Percentiles rank a stretch among this genome's conserved stretches.
Conservation (phyloP, 2,329 filamentous ascomycete genomes). For the Lanzia echinophila region DNA sequence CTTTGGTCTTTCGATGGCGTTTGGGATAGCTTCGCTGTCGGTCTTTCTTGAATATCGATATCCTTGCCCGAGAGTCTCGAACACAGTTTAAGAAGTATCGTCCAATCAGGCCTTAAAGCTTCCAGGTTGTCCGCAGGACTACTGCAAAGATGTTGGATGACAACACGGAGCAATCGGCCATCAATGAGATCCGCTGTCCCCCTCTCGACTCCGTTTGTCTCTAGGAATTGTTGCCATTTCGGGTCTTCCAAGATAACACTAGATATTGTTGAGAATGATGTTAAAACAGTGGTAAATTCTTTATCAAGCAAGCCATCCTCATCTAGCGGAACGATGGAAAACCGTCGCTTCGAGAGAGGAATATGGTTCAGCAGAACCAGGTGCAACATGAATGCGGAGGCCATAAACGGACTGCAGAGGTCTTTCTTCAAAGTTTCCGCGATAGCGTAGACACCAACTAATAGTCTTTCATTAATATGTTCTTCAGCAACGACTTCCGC, state of each 20-base stretch:
- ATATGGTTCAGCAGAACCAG: conserved; percentile 35
- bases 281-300: conserved; percentile 34
- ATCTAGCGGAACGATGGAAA: conserved; percentile 31
- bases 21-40: conserved; percentile 14
- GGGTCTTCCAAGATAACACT: conserved; percentile 32
- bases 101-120: conserved; percentile 23
- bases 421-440: conserved; percentile 31
- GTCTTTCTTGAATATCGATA: conserved; percentile 25
- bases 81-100: conserved; percentile 22
- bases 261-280: conserved; percentile 31
- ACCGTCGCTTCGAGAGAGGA: conserved; percentile 34
- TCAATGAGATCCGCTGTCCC: conserved; percentile 51
- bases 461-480: conserved; percentile 32
- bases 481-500: conserved; percentile 16
- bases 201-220: conserved; percentile 27
- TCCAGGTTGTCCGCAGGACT: conserved; percentile 14
- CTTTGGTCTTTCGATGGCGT: conserved; percentile 13
- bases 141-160: conserved; percentile 25
- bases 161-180: conserved; percentile 38
- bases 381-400: conserved; percentile 38
- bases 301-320: conserved; percentile 26
- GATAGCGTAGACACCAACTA: conserved; percentile 23
- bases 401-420: conserved; percentile 26
- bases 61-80: conserved; percentile 29
- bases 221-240: conserved; percentile 20